Conservation (phyloP, 768 basidiomycete species). For the Lactarius deliciosus region DNA sequence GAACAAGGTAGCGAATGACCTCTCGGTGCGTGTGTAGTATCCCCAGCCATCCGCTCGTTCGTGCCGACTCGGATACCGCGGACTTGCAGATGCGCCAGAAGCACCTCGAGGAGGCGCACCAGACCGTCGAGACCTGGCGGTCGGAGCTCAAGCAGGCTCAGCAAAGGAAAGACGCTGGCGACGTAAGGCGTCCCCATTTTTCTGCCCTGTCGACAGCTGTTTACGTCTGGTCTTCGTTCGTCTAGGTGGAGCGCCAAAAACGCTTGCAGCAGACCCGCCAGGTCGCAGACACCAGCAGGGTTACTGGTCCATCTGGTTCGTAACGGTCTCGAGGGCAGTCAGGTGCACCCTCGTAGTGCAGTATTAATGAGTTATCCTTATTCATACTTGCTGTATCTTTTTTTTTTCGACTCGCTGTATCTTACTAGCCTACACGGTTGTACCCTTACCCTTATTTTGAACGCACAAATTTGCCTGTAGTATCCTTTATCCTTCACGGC, state of each 20-base stretch:
- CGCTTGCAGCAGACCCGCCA: conserved; percentile 5
- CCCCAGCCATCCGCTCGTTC: not conserved
- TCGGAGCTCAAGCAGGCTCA: conserved; percentile 32
- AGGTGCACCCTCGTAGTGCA: no score
- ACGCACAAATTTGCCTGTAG: not conserved
- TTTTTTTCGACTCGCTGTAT: no score
- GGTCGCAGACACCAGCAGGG: not conserved
- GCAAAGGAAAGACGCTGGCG: conserved; percentile 35
- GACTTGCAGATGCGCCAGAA: conserved; percentile 33
- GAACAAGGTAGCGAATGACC: conserved; percentile 44
- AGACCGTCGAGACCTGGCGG: conserved; percentile 33
- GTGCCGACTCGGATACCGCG: not conserved
- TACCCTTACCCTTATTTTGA: not conserved
- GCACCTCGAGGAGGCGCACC: conserved; percentile 32
- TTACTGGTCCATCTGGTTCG: not conserved
- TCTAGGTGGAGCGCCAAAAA: conserved; percentile 11
- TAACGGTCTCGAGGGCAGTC: not conserved
- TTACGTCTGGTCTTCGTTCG: not conserved
- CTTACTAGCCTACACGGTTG: not conserved
- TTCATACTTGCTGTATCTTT: not conserved
- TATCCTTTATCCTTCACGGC: not conserved
- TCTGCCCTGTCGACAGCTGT: not conserved
- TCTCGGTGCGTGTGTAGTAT: conserved; percentile 39
- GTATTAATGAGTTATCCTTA: not conserved
- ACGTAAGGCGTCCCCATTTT: conserved; percentile 29